Evolutionary conservation across 2,329 filamentous ascomycete species (phyloP), one percentile per base, ranked within the genome.

Genomic region (Apiospora rasikravindrae): DNA sequence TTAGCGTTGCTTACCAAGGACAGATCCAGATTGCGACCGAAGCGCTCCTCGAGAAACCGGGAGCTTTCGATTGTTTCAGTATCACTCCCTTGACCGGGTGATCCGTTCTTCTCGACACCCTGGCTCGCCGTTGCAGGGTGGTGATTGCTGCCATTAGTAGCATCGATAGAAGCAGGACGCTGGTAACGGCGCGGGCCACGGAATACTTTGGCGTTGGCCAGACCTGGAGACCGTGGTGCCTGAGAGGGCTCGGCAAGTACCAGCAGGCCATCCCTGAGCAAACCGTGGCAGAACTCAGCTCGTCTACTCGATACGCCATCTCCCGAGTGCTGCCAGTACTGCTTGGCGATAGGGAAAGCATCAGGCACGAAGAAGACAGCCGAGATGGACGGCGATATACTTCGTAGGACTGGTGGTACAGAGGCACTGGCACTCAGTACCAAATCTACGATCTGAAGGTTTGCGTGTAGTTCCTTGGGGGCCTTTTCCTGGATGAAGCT

Each of bases 241-340:
- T 78, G 75, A 10, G 77, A 51, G 8, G 80, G 69, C 4, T 76
- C 74, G 2, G 78, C 78, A 37, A 78, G 75, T 10, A 83, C 79
- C 24, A 90, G 84, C 57, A 93, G 85, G 0, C 91, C 91, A 74
- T 96, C 91, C 49, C 88, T 88, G 74, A 97, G 89, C 1, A 96
- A 87, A 57, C 88, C 86, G 73, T 95, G 90, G 79, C 94, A 98
- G 81, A 97, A 98, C 80, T 98, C 96, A 45, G 94, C 95, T 53
- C 95, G 90, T 69, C 96, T 91, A 80, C 95, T 98, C 0, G 95
- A 98, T 19, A 98, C 88, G 22, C 96, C 96, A 74, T 98, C 95
- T 26, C 96, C 96, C 0, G 94, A 93, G 81, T 99, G 96, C 81
- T 98, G 96, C 96, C 96, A 99, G 78, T 97, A 98, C 78, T 95